Conservation (phyloP, 306 rosid species). For the Inga leiocalycina region DNA sequence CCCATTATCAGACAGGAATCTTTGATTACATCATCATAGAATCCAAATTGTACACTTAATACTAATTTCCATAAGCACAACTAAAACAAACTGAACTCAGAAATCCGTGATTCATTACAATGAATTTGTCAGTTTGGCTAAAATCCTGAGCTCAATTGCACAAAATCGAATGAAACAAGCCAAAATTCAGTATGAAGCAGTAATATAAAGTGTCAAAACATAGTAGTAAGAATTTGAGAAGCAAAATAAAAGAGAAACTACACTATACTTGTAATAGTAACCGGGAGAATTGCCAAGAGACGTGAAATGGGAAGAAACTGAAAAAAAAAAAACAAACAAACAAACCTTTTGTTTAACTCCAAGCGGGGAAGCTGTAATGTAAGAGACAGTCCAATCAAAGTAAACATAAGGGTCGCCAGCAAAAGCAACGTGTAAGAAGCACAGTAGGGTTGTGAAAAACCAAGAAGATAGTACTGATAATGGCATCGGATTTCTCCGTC, state of each 20-base stretch:
- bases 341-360: constrained; percentile 76
- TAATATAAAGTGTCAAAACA: not conserved
- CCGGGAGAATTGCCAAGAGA: constrained; percentile 7
- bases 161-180: not conserved
- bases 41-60: not conserved
- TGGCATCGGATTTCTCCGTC: constrained; percentile 36
- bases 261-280: not conserved
- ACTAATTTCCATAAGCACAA: not conserved
- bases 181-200: not conserved
- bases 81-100: constrained; percentile 6
- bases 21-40: not conserved
- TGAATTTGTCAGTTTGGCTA: not conserved
- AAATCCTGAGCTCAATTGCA: not conserved
- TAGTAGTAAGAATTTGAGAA: not conserved
- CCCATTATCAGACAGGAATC: not conserved
- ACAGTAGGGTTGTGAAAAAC: constrained; percentile 42
- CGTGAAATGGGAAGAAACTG: not conserved
- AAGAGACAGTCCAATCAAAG: constrained; percentile 85
- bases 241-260: not conserved
- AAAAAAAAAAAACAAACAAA: not conserved
- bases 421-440: constrained; percentile 49
- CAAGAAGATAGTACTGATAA: constrained; percentile 41
- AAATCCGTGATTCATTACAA: not conserved
- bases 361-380: constrained; percentile 66
- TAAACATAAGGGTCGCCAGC: constrained; percentile 76